These are phyloP conservation scores for Hypoxylon sp. DNA, from an alignment of 2,329 filamentous ascomycete genomes.

Conservation along the genomic window DNA sequence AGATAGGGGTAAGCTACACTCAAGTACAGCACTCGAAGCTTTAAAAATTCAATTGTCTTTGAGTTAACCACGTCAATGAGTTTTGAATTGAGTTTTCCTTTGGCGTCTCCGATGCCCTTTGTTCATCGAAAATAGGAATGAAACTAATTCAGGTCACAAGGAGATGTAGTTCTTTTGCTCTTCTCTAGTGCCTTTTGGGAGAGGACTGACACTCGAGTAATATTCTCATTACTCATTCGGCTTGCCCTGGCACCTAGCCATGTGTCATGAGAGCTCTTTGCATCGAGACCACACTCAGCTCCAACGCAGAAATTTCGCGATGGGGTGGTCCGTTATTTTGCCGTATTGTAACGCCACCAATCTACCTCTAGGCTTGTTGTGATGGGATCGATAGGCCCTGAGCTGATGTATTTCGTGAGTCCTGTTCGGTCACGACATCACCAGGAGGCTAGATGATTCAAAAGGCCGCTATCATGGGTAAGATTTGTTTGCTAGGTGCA, in stretches of 20 bases:
- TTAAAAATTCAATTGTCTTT: not conserved
- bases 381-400: not conserved
- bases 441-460: not conserved
- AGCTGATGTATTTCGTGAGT: not conserved
- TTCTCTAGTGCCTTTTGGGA: not conserved
- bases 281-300: not conserved
- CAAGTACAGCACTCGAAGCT: not conserved
- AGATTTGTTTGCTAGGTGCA: not conserved
- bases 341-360: not conserved
- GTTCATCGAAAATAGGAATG: not conserved
- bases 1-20: constrained; percentile 1
- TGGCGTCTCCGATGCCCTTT: not conserved
- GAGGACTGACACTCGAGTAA: not conserved
- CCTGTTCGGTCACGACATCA: not conserved
- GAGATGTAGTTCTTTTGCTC: not conserved
- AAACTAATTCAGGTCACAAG: not conserved
- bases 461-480: not conserved
- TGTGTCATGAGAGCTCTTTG: not conserved
- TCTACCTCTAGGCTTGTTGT: not conserved
- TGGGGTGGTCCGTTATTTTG: not conserved
- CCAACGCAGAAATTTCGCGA: not conserved
- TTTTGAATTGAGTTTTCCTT: not conserved
- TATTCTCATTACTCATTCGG: not conserved
- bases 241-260: too few species aligned
- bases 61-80: not conserved